Base-by-base conservation (phyloP, 2,329 filamentous ascomycete species). In the Paracamarosporium sp. region DNA sequence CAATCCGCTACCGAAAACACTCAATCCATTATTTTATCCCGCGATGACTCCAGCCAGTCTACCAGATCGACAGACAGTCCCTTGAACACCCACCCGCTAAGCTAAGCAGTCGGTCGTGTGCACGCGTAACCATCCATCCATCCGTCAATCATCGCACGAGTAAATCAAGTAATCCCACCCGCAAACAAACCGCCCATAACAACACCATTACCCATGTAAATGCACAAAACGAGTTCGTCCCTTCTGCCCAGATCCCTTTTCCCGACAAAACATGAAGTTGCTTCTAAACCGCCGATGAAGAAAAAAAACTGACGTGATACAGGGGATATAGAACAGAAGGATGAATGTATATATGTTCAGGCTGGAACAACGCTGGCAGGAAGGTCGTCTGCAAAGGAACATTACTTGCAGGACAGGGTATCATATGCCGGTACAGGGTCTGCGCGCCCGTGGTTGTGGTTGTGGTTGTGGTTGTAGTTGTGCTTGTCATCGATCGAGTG, bases 391-490 rank as follows among this genome's bases (percentile, higher is more conserved):
- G 35, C 44, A 55, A 50, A 15, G 40, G 45, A 11, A 50, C 44
- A 55, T 50, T 31, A 45, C 47, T 56, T 56, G 54, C 54, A 35
- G 31, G 40, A 56, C 54, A 51, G 54, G 46, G 54, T 56, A 51
- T 52, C 54, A 56, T 36, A 45, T 51, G 46, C 54, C 40, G 40
- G 40, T 40, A 24, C 38, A 50, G 15, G 33, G 46, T 31, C 4
- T 24, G 25, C 25, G 27, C n/a, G 36, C 36, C 48, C 36, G 17
- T 30, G 15, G 27, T n/a, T 44, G 15, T 27, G 22, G 15, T 6
- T n/a, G n/a, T 30, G 15, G 25, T 24, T 2, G 13, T 31, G 24
- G 31, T 45, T 45, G 45, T 24, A 9, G 45, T 36, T 24, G 45
- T 36, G 27, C 12, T n/a, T 47, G n/a, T 25, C 31, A 12, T 12